These are phyloP conservation scores for Lagenidium giganteum DNA, from an alignment of 352 stramenopile genomes.

Conservation along the genomic window DNA sequence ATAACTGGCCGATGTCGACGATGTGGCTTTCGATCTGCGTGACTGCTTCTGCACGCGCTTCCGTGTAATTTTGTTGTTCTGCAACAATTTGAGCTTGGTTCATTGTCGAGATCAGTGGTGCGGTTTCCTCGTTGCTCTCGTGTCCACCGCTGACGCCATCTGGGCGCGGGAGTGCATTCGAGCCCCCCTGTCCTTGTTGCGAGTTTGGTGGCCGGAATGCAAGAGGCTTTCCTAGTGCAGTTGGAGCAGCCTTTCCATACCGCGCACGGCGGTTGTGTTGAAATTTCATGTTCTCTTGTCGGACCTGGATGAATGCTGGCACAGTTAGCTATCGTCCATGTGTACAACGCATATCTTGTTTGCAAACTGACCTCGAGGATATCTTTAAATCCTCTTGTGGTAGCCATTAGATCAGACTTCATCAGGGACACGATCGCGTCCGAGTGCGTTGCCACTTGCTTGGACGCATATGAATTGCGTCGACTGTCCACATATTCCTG, in stretches of 20 bases:
- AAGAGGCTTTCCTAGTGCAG: slow-evolving; percentile 65
- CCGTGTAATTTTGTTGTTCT: slow-evolving; percentile 75
- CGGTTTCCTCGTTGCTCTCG: slow-evolving; percentile 31
- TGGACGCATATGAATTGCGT: slow-evolving; percentile 43
- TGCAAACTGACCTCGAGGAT: slow-evolving; percentile 44
- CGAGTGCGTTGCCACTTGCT: slow-evolving; percentile 73
- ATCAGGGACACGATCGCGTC: slow-evolving; percentile 81
- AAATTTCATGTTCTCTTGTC: slow-evolving; percentile 86
- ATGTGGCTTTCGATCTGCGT: slow-evolving; percentile 86
- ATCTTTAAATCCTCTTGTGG: slow-evolving; percentile 79
- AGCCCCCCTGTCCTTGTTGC: too few species aligned
- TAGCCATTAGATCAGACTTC: slow-evolving; percentile 80
- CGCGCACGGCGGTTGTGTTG: slow-evolving; percentile 72
- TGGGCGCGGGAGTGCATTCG: slow-evolving; percentile 53
- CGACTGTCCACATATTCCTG: slow-evolving; percentile 76
- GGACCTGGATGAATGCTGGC: slow-evolving; percentile 19
- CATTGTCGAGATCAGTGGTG: slow-evolving; percentile 68
- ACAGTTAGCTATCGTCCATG: not conserved
- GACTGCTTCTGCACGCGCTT: slow-evolving; percentile 66
- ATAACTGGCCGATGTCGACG: slow-evolving; percentile 82
- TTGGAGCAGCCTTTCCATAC: slow-evolving; percentile 74
- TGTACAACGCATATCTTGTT: not conserved
- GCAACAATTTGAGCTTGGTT: slow-evolving; percentile 72
- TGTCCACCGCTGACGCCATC: slow-evolving; percentile 36
- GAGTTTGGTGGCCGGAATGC: slow-evolving; percentile 53